Evolutionary conservation across 371 early-diverging fungal species (phyloP).

Genomic region (Rhizopus stolonifer): DNA sequence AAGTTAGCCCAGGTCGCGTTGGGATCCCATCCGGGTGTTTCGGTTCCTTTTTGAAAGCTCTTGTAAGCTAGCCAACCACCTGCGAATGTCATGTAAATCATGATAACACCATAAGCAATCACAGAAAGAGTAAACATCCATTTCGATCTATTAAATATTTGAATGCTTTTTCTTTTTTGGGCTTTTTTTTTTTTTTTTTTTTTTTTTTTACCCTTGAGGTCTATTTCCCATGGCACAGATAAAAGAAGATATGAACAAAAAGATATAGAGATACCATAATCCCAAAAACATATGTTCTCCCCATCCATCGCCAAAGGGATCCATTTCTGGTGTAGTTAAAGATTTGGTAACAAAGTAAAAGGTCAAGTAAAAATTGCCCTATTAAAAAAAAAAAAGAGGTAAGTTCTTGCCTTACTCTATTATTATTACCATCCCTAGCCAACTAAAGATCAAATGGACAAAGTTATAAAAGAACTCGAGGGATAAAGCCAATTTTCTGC

Average conservation of each 20-base stretch:
- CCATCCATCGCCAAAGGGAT: slow-evolving; percentile 69
- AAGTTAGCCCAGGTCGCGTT: slow-evolving; percentile 17
- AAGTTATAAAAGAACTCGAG: slow-evolving; percentile 75
- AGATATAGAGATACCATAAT: slow-evolving; percentile 70
- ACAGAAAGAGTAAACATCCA: slow-evolving; percentile 57
- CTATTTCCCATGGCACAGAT: slow-evolving; percentile 91
- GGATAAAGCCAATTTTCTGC: slow-evolving; percentile 63
- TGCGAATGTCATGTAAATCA: slow-evolving; percentile 59
- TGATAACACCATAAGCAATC: slow-evolving; percentile 52
- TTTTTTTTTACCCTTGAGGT: slow-evolving; percentile 77
- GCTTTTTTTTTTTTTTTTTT: slow-evolving; percentile 30
- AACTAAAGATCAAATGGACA: slow-evolving; percentile 72
- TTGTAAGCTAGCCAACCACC: slow-evolving; percentile 46
- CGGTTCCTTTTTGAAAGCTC: slow-evolving; percentile 30
- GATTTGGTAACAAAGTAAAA: slow-evolving; percentile 81
- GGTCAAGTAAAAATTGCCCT: slow-evolving; percentile 83
- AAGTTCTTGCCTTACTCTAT: slow-evolving; percentile 29
- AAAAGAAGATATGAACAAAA: slow-evolving; percentile 75
- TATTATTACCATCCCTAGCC: slow-evolving; percentile 71
- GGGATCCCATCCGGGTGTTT: slow-evolving; percentile 20
- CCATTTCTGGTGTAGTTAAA: slow-evolving; percentile 49
- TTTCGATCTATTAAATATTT: slow-evolving; percentile 38
- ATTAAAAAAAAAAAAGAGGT: background rate
- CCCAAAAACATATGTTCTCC: slow-evolving; percentile 62
- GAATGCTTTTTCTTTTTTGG: too few species aligned